A percentile compares a stretch with the other conserved stretches of the same genome.
These are phyloP conservation scores for Talaromyces islandicus DNA, from an alignment of 2,329 filamentous ascomycete genomes.

Conservation along the genomic window DNA sequence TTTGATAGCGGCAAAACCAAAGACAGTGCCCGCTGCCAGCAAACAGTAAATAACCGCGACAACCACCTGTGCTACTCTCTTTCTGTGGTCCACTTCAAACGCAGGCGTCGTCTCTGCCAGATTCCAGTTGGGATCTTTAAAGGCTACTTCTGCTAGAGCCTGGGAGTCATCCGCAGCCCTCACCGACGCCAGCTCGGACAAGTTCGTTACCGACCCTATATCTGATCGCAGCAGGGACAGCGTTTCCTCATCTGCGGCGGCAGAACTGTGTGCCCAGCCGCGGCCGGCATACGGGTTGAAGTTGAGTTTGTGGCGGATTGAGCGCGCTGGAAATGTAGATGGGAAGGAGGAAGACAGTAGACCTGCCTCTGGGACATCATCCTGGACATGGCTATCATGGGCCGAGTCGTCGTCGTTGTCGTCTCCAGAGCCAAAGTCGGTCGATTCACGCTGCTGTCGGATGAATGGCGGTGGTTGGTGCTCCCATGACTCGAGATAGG, in stretches of 20 bases:
- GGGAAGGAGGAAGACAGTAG: conserved; percentile 28
- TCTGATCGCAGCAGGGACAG: conserved; percentile 18
- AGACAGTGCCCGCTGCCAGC: conserved; percentile 71
- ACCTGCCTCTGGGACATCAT: conserved; percentile 20
- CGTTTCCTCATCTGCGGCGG: conserved; percentile 25
- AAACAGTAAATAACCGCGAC: conserved; percentile 67
- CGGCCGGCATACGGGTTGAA: conserved; percentile 38
- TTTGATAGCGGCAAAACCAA: conserved; percentile 80
- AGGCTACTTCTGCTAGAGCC: conserved; percentile 6
- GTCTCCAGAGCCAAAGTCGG: conserved; percentile 20
- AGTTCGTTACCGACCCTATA: conserved; percentile 13
- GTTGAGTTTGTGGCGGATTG: conserved; percentile 27
- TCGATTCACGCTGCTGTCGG: conserved; percentile 15
- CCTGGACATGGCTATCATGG: not conserved
- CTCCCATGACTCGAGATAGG: conserved; percentile 41
- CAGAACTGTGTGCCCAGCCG: conserved; percentile 27
- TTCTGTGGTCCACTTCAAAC: conserved; percentile 50
- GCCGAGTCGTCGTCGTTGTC: conserved; percentile 8
- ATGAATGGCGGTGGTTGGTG: conserved; percentile 24
- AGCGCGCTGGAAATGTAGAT: conserved; percentile 22
- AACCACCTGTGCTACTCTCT: conserved; percentile 63
- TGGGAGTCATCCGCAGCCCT: conserved; percentile 8
- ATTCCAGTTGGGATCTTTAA: conserved; percentile 14
- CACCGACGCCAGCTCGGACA: conserved; percentile 11
- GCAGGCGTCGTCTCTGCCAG: conserved; percentile 32